Evolutionary conservation across 495 filamentous ascomycete species (phyloP), one percentile per base, ranked within the genome.

Genomic region (Rhypophila decipiens): DNA sequence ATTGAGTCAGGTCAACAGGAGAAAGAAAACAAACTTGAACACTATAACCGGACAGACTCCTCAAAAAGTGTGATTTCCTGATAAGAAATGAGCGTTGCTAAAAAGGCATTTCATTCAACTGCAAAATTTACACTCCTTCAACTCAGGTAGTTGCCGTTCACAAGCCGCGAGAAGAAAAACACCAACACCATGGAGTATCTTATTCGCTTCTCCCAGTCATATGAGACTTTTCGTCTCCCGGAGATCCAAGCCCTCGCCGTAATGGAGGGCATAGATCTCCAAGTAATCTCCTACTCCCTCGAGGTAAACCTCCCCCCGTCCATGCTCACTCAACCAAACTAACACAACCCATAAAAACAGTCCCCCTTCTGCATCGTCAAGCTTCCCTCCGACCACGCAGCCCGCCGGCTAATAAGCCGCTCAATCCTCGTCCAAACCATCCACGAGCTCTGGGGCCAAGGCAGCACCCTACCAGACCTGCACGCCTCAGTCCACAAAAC

Each of bases 371-470:
- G 87, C 61, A 70, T 95, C 57, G 71, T 96, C 49, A 73, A 71
- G 35, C 71, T 96, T 17, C 68, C 73, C 34, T 78, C 87, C 46
- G 76, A 79, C 54, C 70, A 71, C 39, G 77, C 79, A 36, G 90
- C 90, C 12, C 65, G 67, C 10, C 63, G 70, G 9, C 71, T 97
- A 9, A 74, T 95, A 34, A 63, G 68, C 37, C 85, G 93, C 47
- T 86, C 82, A 39, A 85, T 97, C 53, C 79, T 96, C 31, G 76
- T 78, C 47, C 85, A 86, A 66, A 80, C 77, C 15, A 84, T 97
- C 59, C 85, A 87, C 66, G 90, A 94, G 61, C 78, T 95, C 51
- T 97, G 93, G 93, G 90, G 86, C 23, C 66, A 71, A 36, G 90
- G 86, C 27, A 53, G 66, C 20, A 79, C 69, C 42, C 87, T 93